Evolutionary conservation across 2,329 filamentous ascomycete species (phyloP), one percentile per base, ranked within the genome.

Genomic region (Sporothrix protearum): DNA sequence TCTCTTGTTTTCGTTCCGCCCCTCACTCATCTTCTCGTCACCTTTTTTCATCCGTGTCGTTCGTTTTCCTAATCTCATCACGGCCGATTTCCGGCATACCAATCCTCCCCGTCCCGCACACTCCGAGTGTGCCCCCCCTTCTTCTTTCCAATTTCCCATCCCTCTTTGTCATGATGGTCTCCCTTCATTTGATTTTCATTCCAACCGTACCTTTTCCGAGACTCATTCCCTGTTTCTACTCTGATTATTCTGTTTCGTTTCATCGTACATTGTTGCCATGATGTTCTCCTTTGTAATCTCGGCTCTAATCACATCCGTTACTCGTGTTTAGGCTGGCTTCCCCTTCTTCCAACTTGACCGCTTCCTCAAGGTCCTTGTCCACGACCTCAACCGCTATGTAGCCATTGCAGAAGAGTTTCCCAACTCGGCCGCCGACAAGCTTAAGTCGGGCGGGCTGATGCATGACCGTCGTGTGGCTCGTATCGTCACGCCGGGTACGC

Each of bases 381-480:
- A 97, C 79, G 96, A 98, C 78, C 83, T 96, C 61, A 92, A 92
- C 79, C 92, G 92, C 77, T 93, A 96, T 80, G 96, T 99, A 73
- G 96, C 96, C 64, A 91, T 99, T 74, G 94, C 93, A 63, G 95
- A 99, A 79, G 96, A 99, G 80, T 95, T 96, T 76, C 89, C 91
- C 22, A 92, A 96, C 77, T 86, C 89, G 74, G 84, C 88, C 4
- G 85, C 89, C 3, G 88, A 88, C 71, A 93, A 88, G 80, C 83
- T 91, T 75, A 95, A 91, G 78, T 86, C 89, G 25, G 92, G 92
- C 16, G 93, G 93, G 3, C 82, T 95, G 74, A 85, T 95, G 83
- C 96, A 96, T 79, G 92, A 96, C 78, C 91, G 96, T 33, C 89
- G 85, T 76, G 93, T 99, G 16, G 88, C 92, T 22, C 90, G 96